phyloP scores from a whole-genome alignment of 371 early-diverging fungal genomes.

The Fennellomyces sp. region DNA sequence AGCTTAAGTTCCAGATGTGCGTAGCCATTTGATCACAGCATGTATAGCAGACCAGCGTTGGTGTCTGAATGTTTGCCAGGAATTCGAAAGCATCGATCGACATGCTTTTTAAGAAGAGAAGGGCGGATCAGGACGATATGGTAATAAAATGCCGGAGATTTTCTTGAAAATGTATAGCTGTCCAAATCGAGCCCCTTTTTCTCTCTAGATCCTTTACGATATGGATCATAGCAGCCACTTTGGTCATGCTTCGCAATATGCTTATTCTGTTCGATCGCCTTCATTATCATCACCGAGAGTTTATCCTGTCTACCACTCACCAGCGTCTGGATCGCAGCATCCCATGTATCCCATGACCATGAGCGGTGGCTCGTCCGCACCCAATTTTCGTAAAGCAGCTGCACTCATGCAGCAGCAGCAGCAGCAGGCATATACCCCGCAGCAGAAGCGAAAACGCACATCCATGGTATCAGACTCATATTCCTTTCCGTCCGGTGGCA shows the following conservation, averaged over 20 bases:
- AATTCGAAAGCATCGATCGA: too few relatives aligned
- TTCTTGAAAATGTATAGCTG: background rate
- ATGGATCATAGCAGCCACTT: conserved; percentile 7
- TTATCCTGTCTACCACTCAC: background rate
- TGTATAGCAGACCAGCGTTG: too few relatives aligned
- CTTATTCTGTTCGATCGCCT: conserved; percentile 7
- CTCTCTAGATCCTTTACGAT: background rate
- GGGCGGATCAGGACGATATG: background rate
- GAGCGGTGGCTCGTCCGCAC: background rate
- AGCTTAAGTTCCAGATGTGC: too few relatives aligned
- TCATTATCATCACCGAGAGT: conserved; percentile 8
- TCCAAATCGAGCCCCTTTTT: background rate
- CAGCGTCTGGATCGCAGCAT: background rate
- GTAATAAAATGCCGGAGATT: background rate
- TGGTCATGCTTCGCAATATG: background rate
- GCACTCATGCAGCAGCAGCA: background rate
- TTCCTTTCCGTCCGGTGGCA: background rate
- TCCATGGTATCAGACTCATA: background rate
- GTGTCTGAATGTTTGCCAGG: too few relatives aligned
- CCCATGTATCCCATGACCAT: background rate
- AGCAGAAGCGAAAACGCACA: background rate
- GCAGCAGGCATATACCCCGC: background rate
- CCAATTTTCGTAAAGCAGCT: conserved; percentile 4
- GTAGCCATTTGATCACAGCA: too few relatives aligned
- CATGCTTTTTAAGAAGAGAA: too few relatives aligned